phyloP scores from a whole-genome alignment of 139 green algal genomes.

The Nannochloris sp. region DNA sequence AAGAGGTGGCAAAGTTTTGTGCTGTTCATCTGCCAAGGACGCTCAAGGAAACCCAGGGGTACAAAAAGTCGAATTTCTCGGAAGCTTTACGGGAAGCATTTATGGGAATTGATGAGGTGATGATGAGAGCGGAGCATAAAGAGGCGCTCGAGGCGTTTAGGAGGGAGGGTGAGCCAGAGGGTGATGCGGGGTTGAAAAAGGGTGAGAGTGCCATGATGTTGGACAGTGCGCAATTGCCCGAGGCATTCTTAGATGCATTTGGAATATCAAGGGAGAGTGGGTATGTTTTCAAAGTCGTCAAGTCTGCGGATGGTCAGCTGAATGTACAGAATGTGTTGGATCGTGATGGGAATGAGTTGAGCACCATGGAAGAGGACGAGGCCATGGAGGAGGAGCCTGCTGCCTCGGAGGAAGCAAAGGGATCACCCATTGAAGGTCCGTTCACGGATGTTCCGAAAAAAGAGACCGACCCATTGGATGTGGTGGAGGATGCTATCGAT shows the following conservation, averaged over 20 bases:
- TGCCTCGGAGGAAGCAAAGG: neutral
- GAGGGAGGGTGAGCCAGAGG: conserved; percentile 6
- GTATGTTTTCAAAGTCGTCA: conserved; percentile 26
- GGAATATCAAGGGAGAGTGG: conserved; percentile 10
- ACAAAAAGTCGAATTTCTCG: conserved; percentile 12
- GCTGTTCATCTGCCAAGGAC: conserved; percentile 32
- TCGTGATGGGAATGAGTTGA: conserved; percentile 3
- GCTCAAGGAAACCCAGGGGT: conserved; percentile 19
- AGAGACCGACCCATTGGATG: neutral
- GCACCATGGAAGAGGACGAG: conserved; percentile 4
- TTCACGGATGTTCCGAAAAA: neutral
- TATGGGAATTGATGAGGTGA: conserved; percentile 37
- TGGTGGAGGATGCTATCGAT: neutral
- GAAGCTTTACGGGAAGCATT: conserved; percentile 31
- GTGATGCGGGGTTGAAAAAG: conserved; percentile 10
- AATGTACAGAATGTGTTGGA: neutral
- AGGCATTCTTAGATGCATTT: conserved; percentile 37
- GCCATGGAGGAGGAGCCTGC: neutral
- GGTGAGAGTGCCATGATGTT: conserved; percentile 22
- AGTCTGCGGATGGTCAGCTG: conserved; percentile 9
- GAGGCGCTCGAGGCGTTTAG: conserved; percentile 32
- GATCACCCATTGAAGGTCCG: neutral
- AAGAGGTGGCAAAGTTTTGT: conserved; percentile 45
- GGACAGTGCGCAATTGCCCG: conserved; percentile 31
- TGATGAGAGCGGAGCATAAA: conserved; percentile 17